A percentile compares a stretch with the other conserved stretches of the same genome.
phyloP scores from a whole-genome alignment of 2,329 filamentous ascomycete genomes.

The Sodiomyces alkalinus region DNA sequence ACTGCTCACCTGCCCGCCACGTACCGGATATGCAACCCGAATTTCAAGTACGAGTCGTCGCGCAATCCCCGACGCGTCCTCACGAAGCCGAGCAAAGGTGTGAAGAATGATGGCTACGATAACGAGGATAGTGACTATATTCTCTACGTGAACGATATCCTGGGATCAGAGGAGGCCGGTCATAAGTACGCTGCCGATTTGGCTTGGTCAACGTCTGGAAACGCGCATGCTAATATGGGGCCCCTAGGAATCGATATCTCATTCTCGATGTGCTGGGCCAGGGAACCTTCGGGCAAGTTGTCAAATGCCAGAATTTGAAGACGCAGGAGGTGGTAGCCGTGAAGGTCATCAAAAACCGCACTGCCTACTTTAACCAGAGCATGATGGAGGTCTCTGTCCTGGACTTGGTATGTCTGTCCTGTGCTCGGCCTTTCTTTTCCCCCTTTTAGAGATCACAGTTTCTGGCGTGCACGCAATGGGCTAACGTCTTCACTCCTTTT shows the following conservation, averaged over 20 bases:
- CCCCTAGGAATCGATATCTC: conserved; percentile 70
- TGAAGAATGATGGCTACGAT: conserved; percentile 97
- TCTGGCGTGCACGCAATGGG: conserved; percentile 13
- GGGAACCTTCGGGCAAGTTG: conserved; percentile 95
- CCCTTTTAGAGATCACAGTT: too few relatives aligned
- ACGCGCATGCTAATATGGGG: too few relatives aligned
- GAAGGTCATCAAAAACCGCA: conserved; percentile 98
- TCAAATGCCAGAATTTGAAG: conserved; percentile 97
- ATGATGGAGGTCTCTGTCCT: conserved; percentile 99
- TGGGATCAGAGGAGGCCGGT: conserved; percentile 92
- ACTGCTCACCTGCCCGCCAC: conserved; percentile 87
- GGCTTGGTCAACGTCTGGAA: too few relatives aligned
- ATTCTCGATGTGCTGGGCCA: conserved; percentile 95
- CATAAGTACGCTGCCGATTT: conserved; percentile 63
- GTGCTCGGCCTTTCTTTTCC: too few relatives aligned
- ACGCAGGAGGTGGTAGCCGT: conserved; percentile 97
- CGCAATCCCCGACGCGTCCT: conserved; percentile 88
- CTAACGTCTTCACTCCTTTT: background rate
- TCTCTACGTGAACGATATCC: conserved; percentile 95
- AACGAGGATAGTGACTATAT: conserved; percentile 99
- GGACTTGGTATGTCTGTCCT: conserved; percentile 77
- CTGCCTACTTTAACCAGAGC: conserved; percentile 98
- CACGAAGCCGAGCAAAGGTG: conserved; percentile 95
- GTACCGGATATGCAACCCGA: conserved; percentile 95
- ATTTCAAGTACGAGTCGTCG: conserved; percentile 97